Evolutionary conservation across 2,329 filamentous ascomycete genomes (phyloP).

Genomic region (Stagonosporopsis tanaceti): DNA sequence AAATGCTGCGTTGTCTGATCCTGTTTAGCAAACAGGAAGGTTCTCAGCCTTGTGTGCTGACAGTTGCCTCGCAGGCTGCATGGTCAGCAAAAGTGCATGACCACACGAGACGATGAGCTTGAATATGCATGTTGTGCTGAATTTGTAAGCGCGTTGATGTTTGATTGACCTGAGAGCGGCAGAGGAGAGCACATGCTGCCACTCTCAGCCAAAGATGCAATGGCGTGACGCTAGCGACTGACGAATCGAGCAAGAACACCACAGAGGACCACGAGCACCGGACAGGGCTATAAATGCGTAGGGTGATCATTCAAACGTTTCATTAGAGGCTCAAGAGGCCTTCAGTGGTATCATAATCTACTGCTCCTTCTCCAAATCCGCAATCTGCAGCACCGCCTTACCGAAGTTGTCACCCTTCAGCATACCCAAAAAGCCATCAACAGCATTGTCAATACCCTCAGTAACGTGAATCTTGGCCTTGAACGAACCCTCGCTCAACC

Average conservation of each 20-base stretch:
- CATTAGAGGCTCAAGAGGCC: constrained; percentile 8
- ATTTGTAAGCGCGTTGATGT: not conserved
- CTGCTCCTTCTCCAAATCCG: constrained; percentile 45
- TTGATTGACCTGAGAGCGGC: too few relatives aligned
- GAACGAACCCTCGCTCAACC: constrained; percentile 78
- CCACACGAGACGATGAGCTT: not conserved
- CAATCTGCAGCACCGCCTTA: constrained; percentile 80
- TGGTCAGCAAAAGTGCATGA: not conserved
- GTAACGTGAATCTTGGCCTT: constrained; percentile 74
- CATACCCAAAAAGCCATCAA: constrained; percentile 77
- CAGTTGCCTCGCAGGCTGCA: not conserved
- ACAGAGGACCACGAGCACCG: not conserved
- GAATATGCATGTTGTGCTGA: not conserved
- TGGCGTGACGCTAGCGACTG: not conserved
- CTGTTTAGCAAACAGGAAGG: not conserved
- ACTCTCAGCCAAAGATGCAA: not conserved
- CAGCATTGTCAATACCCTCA: constrained; percentile 78
- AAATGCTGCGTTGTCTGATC: not conserved
- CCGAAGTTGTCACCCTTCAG: constrained; percentile 83
- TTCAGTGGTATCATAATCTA: constrained; percentile 21
- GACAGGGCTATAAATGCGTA: too few relatives aligned
- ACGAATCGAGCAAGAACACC: not conserved
- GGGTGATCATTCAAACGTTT: not conserved
- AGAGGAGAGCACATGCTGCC: not conserved
- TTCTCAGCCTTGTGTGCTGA: not conserved